These are phyloP conservation scores for Suhomyces coccinellae DNA, from an alignment of 1,139 yeast genomes.

Conservation along the genomic window DNA sequence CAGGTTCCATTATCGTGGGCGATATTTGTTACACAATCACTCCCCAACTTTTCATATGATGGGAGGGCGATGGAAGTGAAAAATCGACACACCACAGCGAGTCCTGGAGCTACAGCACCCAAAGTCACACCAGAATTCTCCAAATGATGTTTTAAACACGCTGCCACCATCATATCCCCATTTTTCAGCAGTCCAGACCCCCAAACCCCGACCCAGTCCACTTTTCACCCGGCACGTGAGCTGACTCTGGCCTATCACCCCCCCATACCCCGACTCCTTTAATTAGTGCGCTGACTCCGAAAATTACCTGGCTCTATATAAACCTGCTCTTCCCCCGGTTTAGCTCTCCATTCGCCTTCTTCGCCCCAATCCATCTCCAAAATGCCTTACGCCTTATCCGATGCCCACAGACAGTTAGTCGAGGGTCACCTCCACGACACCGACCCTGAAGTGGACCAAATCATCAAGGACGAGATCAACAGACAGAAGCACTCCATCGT, in stretches of 20 bases:
- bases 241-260: constrained; percentile 5
- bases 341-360: background rate
- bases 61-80: no score
- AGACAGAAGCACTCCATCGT: constrained; percentile 96
- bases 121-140: background rate
- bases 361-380: constrained; percentile 1
- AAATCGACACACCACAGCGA: no score
- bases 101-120: no score
- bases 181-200: background rate
- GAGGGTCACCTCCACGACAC: constrained; percentile 69
- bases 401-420: constrained; percentile 63
- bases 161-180: background rate
- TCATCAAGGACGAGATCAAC: constrained; percentile 82
- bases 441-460: constrained; percentile 81
- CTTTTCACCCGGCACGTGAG: background rate
- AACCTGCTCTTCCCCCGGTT: background rate
- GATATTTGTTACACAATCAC: no score
- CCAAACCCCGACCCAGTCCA: background rate
- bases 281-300: constrained; percentile 12
- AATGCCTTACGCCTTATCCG: constrained; percentile 64
- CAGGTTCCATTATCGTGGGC: no score
- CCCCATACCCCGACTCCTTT: constrained; percentile 7
- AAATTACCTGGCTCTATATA: constrained; percentile 7
- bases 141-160: no score
- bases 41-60: no score